Evolutionary conservation across 1,284 basidiomycete genomes (phyloP).

Genomic region (Pholiota adiposa): DNA sequence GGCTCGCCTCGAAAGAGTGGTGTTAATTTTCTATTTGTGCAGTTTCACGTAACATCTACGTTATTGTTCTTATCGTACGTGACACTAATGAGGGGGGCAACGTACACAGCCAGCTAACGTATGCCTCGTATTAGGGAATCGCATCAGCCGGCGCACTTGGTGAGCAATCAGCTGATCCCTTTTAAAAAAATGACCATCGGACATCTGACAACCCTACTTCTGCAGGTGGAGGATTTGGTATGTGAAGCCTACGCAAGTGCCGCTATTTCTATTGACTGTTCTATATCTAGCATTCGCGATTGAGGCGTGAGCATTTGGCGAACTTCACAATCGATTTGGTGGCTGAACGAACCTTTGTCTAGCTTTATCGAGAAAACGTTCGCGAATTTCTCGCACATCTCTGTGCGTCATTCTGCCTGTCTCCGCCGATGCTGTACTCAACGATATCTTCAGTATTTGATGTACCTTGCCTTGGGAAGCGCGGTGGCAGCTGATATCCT

Average conservation of each 20-base stretch:
- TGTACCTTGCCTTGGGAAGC: slow-evolving; percentile 29
- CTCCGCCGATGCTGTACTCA: neutral
- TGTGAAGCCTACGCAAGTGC: neutral
- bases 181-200: neutral
- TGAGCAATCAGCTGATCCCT: neutral
- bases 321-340: neutral
- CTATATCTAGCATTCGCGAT: slow-evolving; percentile 12
- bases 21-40: neutral
- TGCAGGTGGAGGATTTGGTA: slow-evolving; percentile 8
- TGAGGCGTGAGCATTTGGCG: slow-evolving; percentile 17
- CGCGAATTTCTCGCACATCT: slow-evolving; percentile 20
- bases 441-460: slow-evolving; percentile 17
- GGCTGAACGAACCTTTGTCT: neutral
- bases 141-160: slow-evolving; percentile 5
- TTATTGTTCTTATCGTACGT: slow-evolving; percentile 20
- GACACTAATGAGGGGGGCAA: neutral
- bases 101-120: neutral
- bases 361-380: slow-evolving; percentile 21
- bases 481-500: slow-evolving; percentile 29
- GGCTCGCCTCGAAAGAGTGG: neutral
- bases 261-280: neutral
- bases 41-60: slow-evolving; percentile 14
- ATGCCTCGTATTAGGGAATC: neutral
- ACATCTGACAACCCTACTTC: neutral
- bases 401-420: slow-evolving; percentile 16